A percentile compares a stretch with the other conserved stretches of the same genome.
Conservation (phyloP, 805 yeast genomes). For the Saccharomyces jurei region DNA sequence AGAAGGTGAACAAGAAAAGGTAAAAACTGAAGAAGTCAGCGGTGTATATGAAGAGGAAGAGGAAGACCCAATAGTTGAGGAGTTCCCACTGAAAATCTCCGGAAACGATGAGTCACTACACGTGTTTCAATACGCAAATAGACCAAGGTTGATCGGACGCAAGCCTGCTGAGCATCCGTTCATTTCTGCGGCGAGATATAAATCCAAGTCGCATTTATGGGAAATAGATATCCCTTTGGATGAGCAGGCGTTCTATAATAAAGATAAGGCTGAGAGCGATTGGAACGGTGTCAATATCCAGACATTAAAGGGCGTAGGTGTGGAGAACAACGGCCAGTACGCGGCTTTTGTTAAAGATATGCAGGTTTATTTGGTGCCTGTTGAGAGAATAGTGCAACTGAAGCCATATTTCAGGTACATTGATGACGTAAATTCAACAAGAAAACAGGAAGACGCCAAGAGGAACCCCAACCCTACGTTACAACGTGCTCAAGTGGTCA, state of each 20-base stretch:
- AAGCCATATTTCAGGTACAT: conserved; percentile 77
- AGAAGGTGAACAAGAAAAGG: conserved; percentile 4
- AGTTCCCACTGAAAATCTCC: conserved; percentile 48
- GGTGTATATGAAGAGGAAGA: conserved; percentile 26
- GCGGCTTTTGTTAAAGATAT: conserved; percentile 39
- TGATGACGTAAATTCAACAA: conserved; percentile 47
- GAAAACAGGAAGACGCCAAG: conserved; percentile 37
- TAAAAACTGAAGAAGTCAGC: conserved; percentile 9
- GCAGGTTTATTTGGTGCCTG: conserved; percentile 54
- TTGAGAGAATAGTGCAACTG: conserved; percentile 63
- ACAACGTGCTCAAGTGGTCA: conserved; percentile 55
- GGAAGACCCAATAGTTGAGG: conserved; percentile 55
- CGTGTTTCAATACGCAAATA: conserved; percentile 50
- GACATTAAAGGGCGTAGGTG: conserved; percentile 62
- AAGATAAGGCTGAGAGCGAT: conserved; percentile 44
- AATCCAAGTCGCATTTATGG: conserved; percentile 52
- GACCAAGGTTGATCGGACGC: conserved; percentile 20
- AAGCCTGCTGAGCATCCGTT: conserved; percentile 30
- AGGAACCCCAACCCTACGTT: conserved; percentile 30
- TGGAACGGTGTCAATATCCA: conserved; percentile 61
- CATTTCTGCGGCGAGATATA: conserved; percentile 43
- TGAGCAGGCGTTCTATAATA: conserved; percentile 59
- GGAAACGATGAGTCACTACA: conserved; percentile 31
- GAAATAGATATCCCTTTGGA: conserved; percentile 75
- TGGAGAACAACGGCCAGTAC: conserved; percentile 44